Evolutionary conservation across 441 rosid genomes (phyloP).

Genomic region (Adansonia grandidieri): DNA sequence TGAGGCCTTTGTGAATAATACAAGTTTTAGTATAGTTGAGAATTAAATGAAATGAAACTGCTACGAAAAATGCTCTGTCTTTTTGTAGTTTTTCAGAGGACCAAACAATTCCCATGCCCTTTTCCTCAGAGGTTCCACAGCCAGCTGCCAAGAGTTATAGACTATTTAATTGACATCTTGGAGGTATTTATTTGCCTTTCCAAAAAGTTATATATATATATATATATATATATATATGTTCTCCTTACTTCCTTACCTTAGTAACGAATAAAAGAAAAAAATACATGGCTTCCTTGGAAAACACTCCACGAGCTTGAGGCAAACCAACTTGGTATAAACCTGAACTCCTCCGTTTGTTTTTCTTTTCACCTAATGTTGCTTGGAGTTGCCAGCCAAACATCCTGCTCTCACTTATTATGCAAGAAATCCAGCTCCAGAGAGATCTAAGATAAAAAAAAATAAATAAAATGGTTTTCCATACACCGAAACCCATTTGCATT

Average conservation of each 20-base stretch:
- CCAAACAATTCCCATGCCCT: neutral
- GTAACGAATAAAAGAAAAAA: neutral
- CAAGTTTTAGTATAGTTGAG: constrained; percentile 3
- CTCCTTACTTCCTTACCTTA: no score
- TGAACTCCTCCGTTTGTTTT: neutral
- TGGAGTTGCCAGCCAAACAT: neutral
- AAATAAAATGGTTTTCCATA: neutral
- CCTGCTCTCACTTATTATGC: neutral
- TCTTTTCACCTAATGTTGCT: neutral
- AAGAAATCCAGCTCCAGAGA: neutral
- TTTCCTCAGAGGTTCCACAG: constrained; percentile 12
- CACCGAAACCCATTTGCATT: neutral
- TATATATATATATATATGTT: no score
- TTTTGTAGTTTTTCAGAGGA: neutral
- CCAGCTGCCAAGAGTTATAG: neutral
- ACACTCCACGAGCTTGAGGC: neutral
- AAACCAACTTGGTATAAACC: neutral
- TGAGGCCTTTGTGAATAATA: constrained; percentile 5
- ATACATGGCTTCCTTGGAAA: neutral
- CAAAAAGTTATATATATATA: neutral
- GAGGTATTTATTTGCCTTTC: neutral
- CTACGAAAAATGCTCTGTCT: neutral
- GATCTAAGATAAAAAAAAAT: no score
- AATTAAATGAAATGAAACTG: constrained; percentile 28
- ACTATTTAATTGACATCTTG: neutral